Conservation (phyloP, 345 rosid species). For the Eucalyptus erythrocorys region DNA sequence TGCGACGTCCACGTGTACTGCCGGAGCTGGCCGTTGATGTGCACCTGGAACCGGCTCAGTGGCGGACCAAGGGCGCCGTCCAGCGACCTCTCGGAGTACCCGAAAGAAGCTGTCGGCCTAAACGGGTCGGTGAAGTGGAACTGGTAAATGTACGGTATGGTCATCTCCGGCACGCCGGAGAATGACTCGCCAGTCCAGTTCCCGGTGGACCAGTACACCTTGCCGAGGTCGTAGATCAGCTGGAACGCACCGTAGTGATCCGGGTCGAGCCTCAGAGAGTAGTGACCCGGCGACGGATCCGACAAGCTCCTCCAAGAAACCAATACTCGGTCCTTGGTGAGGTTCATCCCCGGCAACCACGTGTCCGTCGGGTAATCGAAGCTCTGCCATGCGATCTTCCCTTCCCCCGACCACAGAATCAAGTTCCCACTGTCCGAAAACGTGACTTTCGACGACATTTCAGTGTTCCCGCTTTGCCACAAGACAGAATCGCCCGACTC, state of each 20-base stretch:
- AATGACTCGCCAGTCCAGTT: conserved; percentile 51
- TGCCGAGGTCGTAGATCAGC: conserved; percentile 25
- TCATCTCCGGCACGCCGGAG: conserved; percentile 37
- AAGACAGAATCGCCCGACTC: conserved; percentile 12
- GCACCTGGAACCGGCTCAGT: conserved; percentile 35
- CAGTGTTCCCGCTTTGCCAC: conserved; percentile 31
- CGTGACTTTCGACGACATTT: background rate
- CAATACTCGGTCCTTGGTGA: conserved; percentile 24
- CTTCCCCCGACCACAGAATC: conserved; percentile 14
- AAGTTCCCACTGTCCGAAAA: conserved; percentile 42
- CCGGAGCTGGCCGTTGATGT: conserved; percentile 59
- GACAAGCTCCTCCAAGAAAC: conserved; percentile 53
- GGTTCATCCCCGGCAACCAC: conserved; percentile 70
- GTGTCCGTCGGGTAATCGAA: conserved; percentile 60
- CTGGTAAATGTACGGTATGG: conserved; percentile 38
- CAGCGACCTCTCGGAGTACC: conserved; percentile 25
- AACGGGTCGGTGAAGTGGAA: conserved; percentile 49
- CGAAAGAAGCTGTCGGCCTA: conserved; percentile 37
- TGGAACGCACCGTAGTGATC: conserved; percentile 21
- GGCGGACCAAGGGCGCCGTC: conserved; percentile 21
- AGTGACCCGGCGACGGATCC: conserved; percentile 70
- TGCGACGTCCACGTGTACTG: conserved; percentile 28
- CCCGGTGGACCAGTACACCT: conserved; percentile 46
- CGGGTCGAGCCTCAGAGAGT: conserved; percentile 13
- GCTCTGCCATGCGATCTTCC: conserved; percentile 54